Conservation (phyloP, 768 basidiomycete genomes). For the Hebeloma cylindrosporum region DNA sequence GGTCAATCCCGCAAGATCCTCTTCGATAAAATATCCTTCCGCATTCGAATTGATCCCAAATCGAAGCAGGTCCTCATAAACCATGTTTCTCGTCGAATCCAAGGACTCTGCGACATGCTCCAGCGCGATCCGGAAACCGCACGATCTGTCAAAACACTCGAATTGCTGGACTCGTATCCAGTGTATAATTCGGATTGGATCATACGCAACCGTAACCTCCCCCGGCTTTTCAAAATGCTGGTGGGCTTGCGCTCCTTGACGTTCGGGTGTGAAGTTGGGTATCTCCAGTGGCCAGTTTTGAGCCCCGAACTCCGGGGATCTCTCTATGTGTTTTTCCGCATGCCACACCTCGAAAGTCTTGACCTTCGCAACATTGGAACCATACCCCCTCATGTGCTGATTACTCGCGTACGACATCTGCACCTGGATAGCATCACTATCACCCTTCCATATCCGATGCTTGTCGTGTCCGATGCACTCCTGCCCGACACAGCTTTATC, state of each 20-base stretch:
- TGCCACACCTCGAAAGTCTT: conserved; percentile 5
- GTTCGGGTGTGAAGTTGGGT: conserved; percentile 12
- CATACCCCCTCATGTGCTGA: conserved; percentile 3
- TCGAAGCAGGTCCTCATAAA: conserved; percentile 7
- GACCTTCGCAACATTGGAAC: conserved; percentile 10
- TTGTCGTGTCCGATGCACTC: not conserved
- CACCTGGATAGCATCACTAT: conserved; percentile 6
- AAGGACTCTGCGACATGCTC: conserved; percentile 9
- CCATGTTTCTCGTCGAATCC: conserved; percentile 9
- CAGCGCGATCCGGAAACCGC: conserved; percentile 1
- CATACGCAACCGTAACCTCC: conserved; percentile 7
- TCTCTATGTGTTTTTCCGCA: conserved; percentile 7
- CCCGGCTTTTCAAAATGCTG: conserved; percentile 3
- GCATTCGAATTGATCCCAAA: not conserved
- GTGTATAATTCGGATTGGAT: conserved; percentile 16
- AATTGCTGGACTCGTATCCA: conserved; percentile 11
- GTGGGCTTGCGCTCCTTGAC: not conserved
- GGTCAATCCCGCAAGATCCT: conserved; percentile 6
- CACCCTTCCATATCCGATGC: too few relatives aligned
- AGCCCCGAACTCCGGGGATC: conserved; percentile 1
- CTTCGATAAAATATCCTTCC: conserved; percentile 4
- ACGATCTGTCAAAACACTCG: conserved; percentile 3
- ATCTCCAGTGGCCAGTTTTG: conserved; percentile 5
- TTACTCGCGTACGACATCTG: not conserved
- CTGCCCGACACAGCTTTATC: not conserved